Evolutionary conservation across 1,139 yeast genomes (phyloP).

Genomic region (Yamadazyma kanchanaburiensis): DNA sequence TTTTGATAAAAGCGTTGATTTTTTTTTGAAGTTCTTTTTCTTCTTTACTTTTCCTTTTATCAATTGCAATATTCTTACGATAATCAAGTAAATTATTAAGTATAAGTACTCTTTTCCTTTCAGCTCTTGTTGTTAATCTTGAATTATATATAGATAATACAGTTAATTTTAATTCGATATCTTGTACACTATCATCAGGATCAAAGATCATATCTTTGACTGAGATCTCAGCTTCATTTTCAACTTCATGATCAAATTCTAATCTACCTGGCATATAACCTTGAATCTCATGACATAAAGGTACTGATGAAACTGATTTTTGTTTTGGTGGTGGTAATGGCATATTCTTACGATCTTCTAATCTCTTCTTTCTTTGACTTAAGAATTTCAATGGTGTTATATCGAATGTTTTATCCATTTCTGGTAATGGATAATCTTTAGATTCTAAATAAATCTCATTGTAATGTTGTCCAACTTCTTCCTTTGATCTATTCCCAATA

Average conservation of each 20-base stretch:
- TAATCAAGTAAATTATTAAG: slow-evolving; percentile 80
- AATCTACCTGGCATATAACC: slow-evolving; percentile 98
- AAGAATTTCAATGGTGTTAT: slow-evolving; percentile 71
- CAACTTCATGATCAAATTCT: slow-evolving; percentile 94
- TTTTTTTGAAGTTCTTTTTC: slow-evolving; percentile 77
- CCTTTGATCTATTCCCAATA: slow-evolving; percentile 88
- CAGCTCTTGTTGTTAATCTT: slow-evolving; percentile 87
- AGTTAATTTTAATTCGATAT: slow-evolving; percentile 83
- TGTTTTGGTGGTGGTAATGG: slow-evolving; percentile 77
- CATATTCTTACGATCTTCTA: slow-evolving; percentile 65
- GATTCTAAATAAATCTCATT: slow-evolving; percentile 65
- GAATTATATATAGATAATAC: slow-evolving; percentile 87
- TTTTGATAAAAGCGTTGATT: slow-evolving; percentile 76
- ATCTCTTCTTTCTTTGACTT: slow-evolving; percentile 61
- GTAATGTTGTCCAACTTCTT: slow-evolving; percentile 87
- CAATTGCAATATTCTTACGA: slow-evolving; percentile 69
- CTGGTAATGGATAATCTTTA: slow-evolving; percentile 75
- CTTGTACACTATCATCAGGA: slow-evolving; percentile 85
- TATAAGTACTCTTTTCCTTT: slow-evolving; percentile 78
- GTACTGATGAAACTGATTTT: slow-evolving; percentile 88
- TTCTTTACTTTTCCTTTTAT: slow-evolving; percentile 82
- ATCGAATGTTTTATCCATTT: slow-evolving; percentile 66
- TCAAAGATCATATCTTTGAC: slow-evolving; percentile 95
- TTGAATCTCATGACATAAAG: slow-evolving; percentile 94
- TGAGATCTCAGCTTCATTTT: slow-evolving; percentile 92